Base-by-base conservation (phyloP, 306 rosid genomes). In the Fragaria vesca region DNA sequence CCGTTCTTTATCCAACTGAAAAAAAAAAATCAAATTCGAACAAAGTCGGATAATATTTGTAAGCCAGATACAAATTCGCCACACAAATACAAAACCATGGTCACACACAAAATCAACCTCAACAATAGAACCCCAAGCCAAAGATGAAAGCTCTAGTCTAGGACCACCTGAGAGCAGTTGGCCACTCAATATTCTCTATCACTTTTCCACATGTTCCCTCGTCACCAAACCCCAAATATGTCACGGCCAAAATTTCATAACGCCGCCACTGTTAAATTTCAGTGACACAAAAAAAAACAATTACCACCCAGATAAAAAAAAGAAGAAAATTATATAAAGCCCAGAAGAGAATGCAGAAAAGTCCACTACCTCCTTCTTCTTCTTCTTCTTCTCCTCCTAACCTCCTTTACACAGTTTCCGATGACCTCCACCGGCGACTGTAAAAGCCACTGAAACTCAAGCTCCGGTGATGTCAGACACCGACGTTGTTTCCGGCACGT, bases 341-440 rank as follows among this genome's bases (percentile, higher is more conserved):
- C 21, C 26, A 12, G 28, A 57, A 12, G 0, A 32, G 45, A 60
- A 45, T 26, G 1, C 26, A 54, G 47, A 46, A 81, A 75, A 81
- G 83, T 76, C 76, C 78, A 76, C 72, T 3, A 45, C 38, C 10
- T 43, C 0, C 69, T 16, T 36, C 21, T n/a, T 18, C 46, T 79
- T 60, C 26, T n/a, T 18, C 46, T 79, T 60, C 24, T 24, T 60
- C 52, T 20, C 47, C 36, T 51, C 6, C 83, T n/a, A 11, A 34
- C 61, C 45, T 12, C 12, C 36, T 26, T 12, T 4, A 2, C 71
- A 66, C 76, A 8, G 61, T 82, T 78, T 83, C 90, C 91, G 89
- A 92, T 92, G 96, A 86, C 62, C 81, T 78, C 81, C 87, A 79
- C 80, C 87, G 83, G 80, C 74, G 82, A 73, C 30, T 77, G 63